These are phyloP conservation scores for Pseudopyrenochaeta lycopersici DNA, from an alignment of 2,329 filamentous ascomycete species.

Conservation along the genomic window DNA sequence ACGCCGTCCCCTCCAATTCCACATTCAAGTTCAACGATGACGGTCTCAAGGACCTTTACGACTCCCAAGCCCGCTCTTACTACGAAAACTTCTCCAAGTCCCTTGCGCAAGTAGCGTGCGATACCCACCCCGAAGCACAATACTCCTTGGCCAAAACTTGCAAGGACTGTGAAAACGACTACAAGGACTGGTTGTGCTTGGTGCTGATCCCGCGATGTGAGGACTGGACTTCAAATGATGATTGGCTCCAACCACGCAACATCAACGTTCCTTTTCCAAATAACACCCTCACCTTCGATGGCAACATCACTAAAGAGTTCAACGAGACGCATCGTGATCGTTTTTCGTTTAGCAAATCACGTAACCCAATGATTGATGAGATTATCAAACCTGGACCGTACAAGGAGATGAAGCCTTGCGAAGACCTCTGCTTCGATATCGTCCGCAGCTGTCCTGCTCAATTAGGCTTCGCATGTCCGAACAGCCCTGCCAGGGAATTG, in stretches of 20 bases:
- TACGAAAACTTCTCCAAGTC: conserved; percentile 84
- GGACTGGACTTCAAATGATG: conserved; percentile 71
- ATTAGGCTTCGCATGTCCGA: conserved; percentile 80
- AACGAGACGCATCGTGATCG: conserved; percentile 35
- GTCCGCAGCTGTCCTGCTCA: conserved; percentile 83
- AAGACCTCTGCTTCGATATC: conserved; percentile 85
- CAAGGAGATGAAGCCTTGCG: conserved; percentile 89
- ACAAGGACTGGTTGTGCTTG: conserved; percentile 95
- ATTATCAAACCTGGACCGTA: conserved; percentile 84
- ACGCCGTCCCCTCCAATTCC: conserved; percentile 86
- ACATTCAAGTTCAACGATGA: conserved; percentile 67
- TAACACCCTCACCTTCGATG: conserved; percentile 56
- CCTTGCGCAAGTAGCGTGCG: conserved; percentile 84
- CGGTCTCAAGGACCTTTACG: conserved; percentile 76
- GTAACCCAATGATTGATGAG: conserved; percentile 77
- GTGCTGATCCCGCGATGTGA: conserved; percentile 92
- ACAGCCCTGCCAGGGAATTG: conserved; percentile 15
- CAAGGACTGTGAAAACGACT: conserved; percentile 77
- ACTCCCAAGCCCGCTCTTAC: conserved; percentile 73
- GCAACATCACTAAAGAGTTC: conserved; percentile 26
- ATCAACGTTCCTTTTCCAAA: conserved; percentile 74
- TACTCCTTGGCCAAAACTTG: conserved; percentile 86
- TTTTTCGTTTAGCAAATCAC: conserved; percentile 64
- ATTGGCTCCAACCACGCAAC: conserved; percentile 72
- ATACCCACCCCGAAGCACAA: conserved; percentile 73